Base-by-base conservation (phyloP, 1,284 basidiomycete genomes). In the Sutorius eximius region DNA sequence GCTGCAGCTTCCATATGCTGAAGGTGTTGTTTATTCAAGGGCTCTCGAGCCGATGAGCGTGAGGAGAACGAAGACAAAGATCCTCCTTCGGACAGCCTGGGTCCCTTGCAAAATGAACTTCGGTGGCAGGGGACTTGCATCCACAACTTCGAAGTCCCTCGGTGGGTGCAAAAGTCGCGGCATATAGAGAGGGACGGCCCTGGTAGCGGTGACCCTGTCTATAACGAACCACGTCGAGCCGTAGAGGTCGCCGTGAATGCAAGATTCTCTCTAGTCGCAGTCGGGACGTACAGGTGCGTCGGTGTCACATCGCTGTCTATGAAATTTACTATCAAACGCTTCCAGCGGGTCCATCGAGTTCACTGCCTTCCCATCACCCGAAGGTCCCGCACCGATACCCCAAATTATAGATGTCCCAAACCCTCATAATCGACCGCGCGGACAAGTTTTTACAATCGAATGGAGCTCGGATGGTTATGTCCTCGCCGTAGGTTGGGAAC, bases 381-480 rank as follows among this genome's bases (percentile, higher is more conserved):
- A 79, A 45, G 79, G 79, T 22, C 62, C 75, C 47, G 59, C 76
- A 58, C 79, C 83, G 49, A 77, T 78, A 65, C 78, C 84, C 49
- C 76, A 86, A 66, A 68, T 70, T 59, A 64, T 90, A 49, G 70
- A 82, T 40, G 70, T 86, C 42, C 83, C 85, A 8, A 81, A 81
- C 57, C 75, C 81, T 38, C 81, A 83, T 59, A 78, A 78, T 53
- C 75, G 75, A 58, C 70, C 81, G 6, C 85, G 85, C 1, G 95
- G 95, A 0, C 71, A 80, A n/a, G 88, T 98, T 2, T 82, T 74
- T 44, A 74, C 83, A 13, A 79, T 98, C 70, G 85, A 93, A 60
- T 98, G 95, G 93, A 95, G 88, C 53, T 91, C 90, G 3, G 97
- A 99, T 71, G 97, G 96, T 1, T 94, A 97, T 71, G 93, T 93